phyloP scores from a whole-genome alignment of 176 grass and related monocot species.

The Ampelocalamus luodianensis region DNA sequence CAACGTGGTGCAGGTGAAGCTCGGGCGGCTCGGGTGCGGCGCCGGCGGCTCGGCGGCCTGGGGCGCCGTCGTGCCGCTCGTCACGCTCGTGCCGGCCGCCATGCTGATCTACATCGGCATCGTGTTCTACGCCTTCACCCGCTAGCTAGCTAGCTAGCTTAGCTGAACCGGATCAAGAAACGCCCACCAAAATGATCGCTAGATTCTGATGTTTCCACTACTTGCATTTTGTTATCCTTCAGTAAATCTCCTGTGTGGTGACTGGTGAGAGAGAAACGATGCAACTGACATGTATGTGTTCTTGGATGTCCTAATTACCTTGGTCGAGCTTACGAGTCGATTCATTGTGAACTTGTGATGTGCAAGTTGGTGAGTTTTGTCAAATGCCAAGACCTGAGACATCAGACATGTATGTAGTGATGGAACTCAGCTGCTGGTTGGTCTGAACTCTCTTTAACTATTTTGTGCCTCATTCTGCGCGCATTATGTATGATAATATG shows the following conservation, averaged over 20 bases:
- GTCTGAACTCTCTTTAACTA: too few species aligned
- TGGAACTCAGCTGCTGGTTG: too few species aligned
- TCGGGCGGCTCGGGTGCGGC: slow-evolving; percentile 73
- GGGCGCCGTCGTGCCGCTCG: slow-evolving; percentile 70
- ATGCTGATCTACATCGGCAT: slow-evolving; percentile 83
- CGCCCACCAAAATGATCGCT: not conserved
- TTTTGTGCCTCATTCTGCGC: not conserved
- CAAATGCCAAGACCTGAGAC: too few species aligned
- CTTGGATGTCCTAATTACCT: not conserved
- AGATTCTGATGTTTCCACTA: not conserved
- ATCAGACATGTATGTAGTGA: too few species aligned
- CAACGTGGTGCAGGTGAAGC: slow-evolving; percentile 90
- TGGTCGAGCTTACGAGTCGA: not conserved
- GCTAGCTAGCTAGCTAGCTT: slow-evolving; percentile 22
- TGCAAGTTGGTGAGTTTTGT: too few species aligned
- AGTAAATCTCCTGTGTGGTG: not conserved
- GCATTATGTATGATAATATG: not conserved
- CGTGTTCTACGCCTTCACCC: slow-evolving; percentile 78
- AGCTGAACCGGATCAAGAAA: not conserved
- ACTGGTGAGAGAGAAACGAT: not conserved
- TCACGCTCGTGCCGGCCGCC: slow-evolving; percentile 74
- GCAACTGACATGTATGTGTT: slow-evolving; percentile 13
- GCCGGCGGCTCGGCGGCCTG: slow-evolving; percentile 53
- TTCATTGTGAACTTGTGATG: too few species aligned
- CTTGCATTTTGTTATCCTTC: not conserved